Evolutionary conservation across 768 basidiomycete species (phyloP), one percentile per base, ranked within the genome.

Genomic region (Boletus sp.): DNA sequence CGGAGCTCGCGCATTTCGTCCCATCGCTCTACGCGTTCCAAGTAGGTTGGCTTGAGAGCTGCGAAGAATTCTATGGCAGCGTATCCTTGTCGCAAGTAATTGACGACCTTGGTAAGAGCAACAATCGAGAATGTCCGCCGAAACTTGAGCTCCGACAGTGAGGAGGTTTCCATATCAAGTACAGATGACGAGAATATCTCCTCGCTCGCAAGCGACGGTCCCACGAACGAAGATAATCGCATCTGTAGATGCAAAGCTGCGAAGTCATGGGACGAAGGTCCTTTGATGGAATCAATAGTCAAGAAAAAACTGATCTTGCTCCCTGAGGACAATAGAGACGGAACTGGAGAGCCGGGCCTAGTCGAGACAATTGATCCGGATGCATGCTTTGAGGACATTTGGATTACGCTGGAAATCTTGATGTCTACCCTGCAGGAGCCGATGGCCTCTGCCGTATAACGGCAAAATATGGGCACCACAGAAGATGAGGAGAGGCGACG

Each of bases 381-480:
- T 35, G 75, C 70, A 66, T 85, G 78, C 71, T 81, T 83, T 7
- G 83, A 70, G 2, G 87, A 77, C 39, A 83, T 69, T 44, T 67
- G 67, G 27, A 83, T 74, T 37, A 90, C 81, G 57, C 84, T 91
- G 59, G 88, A 80, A 41, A 93, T 80, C 72, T 85, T 90, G 71
- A 97, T 79, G 59, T 88, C 85, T 50, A 97, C 78, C 23, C 93
- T 84, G 73, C 95, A 98, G 27, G 92, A 93, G 2, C 96, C 97
- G 59, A 98, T 93, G 2, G 95, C 95, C 67, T 98, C 96, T 44
- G 92, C 82, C 1, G 94, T 97, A 65, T 95, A 96, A 32, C 90
- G 84, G 66, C 93, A 96, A 69, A 93, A 92, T 65, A 99, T 93
- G 1, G 94, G 93, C 15, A 90, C 83, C 0, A 79, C 82, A n/a